These are phyloP conservation scores for Hypoxylon sp. DNA, from an alignment of 2,329 filamentous ascomycete genomes.

Conservation along the genomic window DNA sequence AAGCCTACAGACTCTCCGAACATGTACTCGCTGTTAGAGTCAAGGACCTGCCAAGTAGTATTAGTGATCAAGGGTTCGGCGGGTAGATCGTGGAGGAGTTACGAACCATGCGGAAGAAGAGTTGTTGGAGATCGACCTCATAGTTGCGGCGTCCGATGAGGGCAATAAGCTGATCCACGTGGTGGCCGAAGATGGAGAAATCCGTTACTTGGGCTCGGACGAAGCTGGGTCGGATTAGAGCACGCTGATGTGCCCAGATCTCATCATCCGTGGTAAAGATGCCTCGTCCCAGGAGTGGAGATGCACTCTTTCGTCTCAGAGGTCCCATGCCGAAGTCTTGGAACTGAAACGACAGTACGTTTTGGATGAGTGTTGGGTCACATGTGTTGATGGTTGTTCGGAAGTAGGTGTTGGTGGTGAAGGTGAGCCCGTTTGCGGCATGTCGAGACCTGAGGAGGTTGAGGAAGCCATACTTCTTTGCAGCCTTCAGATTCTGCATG, in stretches of 20 bases:
- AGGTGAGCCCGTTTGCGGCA: conserved; percentile 34
- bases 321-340: conserved; percentile 37
- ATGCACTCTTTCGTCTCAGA: conserved; percentile 35
- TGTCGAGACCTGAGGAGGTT: conserved; percentile 34
- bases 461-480: conserved; percentile 34
- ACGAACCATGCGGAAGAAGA: conserved; percentile 38
- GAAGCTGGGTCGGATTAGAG: conserved; percentile 35
- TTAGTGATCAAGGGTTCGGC: conserved; percentile 15
- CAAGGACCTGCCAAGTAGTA: conserved; percentile 24
- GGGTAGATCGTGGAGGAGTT: background rate
- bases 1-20: conserved; percentile 36
- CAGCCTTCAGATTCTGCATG: conserved; percentile 30
- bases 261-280: conserved; percentile 38
- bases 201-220: conserved; percentile 35
- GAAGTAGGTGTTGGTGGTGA: conserved; percentile 37
- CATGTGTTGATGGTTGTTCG: conserved; percentile 39
- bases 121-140: conserved; percentile 34
- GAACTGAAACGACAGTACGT: conserved; percentile 37
- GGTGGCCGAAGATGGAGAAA: conserved; percentile 34
- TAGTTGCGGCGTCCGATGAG: conserved; percentile 33
- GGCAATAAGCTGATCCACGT: conserved; percentile 36
- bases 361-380: conserved; percentile 34
- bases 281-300: conserved; percentile 31
- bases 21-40: conserved; percentile 39
- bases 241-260: conserved; percentile 36